Base-by-base conservation (phyloP, 2,329 filamentous ascomycete species). In the Balansia obtecta region DNA sequence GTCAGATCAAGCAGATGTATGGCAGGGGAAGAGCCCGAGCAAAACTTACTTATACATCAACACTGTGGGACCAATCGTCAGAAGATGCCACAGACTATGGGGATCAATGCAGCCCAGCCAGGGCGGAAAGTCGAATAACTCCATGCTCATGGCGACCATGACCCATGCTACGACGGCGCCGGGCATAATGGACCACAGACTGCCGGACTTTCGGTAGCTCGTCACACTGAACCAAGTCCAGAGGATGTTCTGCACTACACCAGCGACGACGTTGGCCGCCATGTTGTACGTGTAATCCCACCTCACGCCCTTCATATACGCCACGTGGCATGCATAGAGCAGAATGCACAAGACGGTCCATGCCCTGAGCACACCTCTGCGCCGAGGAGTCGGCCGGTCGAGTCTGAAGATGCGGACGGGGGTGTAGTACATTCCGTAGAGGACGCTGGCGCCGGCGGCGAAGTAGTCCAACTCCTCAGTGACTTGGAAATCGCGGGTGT, bases 221-320 rank as follows among this genome's bases (percentile, higher is more conserved):
- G 72, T 71, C 58, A 86, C 79, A 63, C 86, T 90, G 68, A 95
- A 96, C 66, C 79, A 85, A 42, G 76, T 86, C 93, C 93, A 97
- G 52, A 97, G 69, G 4, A 83, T 48, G 60, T 97, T 95, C 63
- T 89, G 84, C 4, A 90, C 66, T 40, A 89, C 72, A 3, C 93
- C 93, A 11, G 86, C 79, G 3, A 77, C 80, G 18, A 98, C 86
- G 61, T 97, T 98, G 48, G 90, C 93, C 1, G 85, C 82, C 89
- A 98, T 97, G 65, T 98, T 98, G 71, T 98, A 98, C 5, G 85
- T 86, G 65, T 98, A 98, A 67, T 97, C 86, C 86, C 93, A 98
- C 16, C 76, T 73, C 73, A 90, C 87, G 58, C 88, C 80, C 62
- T 85, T 88, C 50, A 98, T 75, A 65, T 95, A 98, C 44, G 73